Evolutionary conservation across 306 rosid species (phyloP).

Genomic region (Carpinus fangiana): DNA sequence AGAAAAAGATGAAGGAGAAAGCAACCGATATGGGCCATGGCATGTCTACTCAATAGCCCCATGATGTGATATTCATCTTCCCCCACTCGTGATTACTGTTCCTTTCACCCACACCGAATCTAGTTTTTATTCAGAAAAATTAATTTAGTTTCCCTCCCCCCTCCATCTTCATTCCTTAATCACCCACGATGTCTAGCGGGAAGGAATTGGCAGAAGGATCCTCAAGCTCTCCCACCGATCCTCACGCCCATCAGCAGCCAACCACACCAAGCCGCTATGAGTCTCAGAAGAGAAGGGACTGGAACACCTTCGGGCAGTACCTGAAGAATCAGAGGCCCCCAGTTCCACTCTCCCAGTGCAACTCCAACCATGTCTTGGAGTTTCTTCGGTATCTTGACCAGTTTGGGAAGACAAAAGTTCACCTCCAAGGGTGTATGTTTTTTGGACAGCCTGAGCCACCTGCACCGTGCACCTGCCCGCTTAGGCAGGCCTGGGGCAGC

Average conservation of each 20-base stretch:
- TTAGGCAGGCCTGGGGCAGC: slow-evolving; percentile 95
- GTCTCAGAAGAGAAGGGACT: slow-evolving; percentile 90
- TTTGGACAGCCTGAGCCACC: slow-evolving; percentile 97
- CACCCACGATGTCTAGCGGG: slow-evolving; percentile 46
- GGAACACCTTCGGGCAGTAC: slow-evolving; percentile 98
- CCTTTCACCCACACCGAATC: slow-evolving; percentile 59
- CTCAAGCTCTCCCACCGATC: slow-evolving; percentile 35
- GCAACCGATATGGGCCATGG: slow-evolving; percentile 68
- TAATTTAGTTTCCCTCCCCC: not conserved
- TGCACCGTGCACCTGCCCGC: slow-evolving; percentile 89
- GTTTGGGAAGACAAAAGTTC: slow-evolving; percentile 97
- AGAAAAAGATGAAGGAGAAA: slow-evolving; percentile 51
- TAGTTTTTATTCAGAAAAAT: slow-evolving; percentile 34
- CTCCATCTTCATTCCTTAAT: slow-evolving; percentile 10
- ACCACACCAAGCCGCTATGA: slow-evolving; percentile 84
- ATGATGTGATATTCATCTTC: slow-evolving; percentile 64
- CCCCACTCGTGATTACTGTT: slow-evolving; percentile 47
- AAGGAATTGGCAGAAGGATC: slow-evolving; percentile 64
- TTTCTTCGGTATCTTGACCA: slow-evolving; percentile 86
- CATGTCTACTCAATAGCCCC: slow-evolving; percentile 75
- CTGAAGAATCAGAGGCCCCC: slow-evolving; percentile 84
- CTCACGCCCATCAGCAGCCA: slow-evolving; percentile 19
- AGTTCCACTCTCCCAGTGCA: slow-evolving; percentile 80
- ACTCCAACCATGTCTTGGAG: slow-evolving; percentile 79
- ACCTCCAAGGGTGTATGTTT: slow-evolving; percentile 84